These are phyloP conservation scores for Tranzscheliella williamsii DNA, from an alignment of 1,284 basidiomycete genomes.

Conservation along the genomic window DNA sequence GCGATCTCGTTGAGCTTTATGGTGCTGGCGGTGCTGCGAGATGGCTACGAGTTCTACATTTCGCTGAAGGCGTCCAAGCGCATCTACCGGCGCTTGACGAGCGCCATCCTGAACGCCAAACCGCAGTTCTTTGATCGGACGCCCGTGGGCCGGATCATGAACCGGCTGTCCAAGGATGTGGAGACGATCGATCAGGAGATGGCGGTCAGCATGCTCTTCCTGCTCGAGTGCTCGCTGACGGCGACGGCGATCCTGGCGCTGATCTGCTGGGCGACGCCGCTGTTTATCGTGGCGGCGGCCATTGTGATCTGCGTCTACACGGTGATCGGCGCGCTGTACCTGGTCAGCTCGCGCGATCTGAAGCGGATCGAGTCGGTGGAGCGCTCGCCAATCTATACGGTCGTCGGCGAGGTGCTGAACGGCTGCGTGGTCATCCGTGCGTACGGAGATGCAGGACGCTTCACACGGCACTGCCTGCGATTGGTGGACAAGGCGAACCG, in stretches of 20 bases:
- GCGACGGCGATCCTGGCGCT: constrained; percentile 50
- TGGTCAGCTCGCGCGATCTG: constrained; percentile 57
- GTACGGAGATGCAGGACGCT: constrained; percentile 79
- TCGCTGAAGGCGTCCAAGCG: constrained; percentile 49
- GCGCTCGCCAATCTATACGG: constrained; percentile 59
- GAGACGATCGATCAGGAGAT: constrained; percentile 60
- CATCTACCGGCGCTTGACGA: constrained; percentile 67
- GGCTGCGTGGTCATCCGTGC: constrained; percentile 85
- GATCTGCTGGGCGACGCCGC: constrained; percentile 56
- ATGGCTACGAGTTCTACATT: constrained; percentile 44
- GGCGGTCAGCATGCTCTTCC: constrained; percentile 41
- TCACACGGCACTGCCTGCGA: constrained; percentile 65
- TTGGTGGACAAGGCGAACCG: constrained; percentile 64
- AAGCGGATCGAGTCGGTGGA: constrained; percentile 59
- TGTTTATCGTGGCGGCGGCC: constrained; percentile 40
- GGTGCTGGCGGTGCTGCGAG: constrained; percentile 42
- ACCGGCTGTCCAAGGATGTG: constrained; percentile 58
- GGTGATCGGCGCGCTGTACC: constrained; percentile 56
- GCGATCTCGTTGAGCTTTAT: constrained; percentile 46
- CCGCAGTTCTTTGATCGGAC: constrained; percentile 59
- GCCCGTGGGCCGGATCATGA: constrained; percentile 59
- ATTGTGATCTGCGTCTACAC: constrained; percentile 50
- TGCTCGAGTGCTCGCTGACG: constrained; percentile 41
- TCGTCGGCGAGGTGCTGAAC: constrained; percentile 69
- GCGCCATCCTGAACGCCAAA: constrained; percentile 80